Evolutionary conservation across 805 yeast species (phyloP).

Genomic region (Zygosaccharomyces bisporus): DNA sequence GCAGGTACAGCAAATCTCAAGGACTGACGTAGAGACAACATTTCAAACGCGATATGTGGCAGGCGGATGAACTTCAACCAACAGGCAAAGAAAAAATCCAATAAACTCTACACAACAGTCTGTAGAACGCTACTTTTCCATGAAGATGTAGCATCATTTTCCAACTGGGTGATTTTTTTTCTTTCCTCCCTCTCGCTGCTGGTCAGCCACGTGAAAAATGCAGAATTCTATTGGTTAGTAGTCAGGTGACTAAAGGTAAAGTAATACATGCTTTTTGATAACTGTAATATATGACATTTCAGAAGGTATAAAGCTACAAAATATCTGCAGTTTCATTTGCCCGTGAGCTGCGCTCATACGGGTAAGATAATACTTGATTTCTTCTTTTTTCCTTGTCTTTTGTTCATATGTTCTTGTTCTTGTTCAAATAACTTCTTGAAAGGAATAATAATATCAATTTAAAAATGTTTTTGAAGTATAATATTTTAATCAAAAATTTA

Average conservation of each 20-base stretch:
- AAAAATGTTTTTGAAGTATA: too few relatives aligned
- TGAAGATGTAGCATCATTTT: neutral
- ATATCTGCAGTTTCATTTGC: too few relatives aligned
- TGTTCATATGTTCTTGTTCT: too few relatives aligned
- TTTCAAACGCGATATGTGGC: conserved; percentile 6
- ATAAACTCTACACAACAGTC: neutral
- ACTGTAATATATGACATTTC: neutral
- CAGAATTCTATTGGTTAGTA: neutral
- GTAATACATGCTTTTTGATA: neutral
- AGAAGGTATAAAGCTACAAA: too few relatives aligned
- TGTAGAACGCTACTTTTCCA: neutral
- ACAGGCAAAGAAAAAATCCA: neutral
- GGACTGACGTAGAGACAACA: conserved; percentile 39
- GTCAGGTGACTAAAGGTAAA: neutral
- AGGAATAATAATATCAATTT: too few relatives aligned
- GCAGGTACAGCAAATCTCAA: conserved; percentile 31
- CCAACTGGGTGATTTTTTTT: conserved; percentile 3
- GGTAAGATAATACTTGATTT: too few relatives aligned
- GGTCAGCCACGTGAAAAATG: conserved; percentile 3
- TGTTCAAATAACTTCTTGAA: too few relatives aligned
- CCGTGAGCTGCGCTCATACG: too few relatives aligned
- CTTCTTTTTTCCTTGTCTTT: too few relatives aligned
- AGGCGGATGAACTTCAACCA: neutral
- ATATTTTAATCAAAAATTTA: too few relatives aligned
- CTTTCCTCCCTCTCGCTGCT: neutral